Evolutionary conservation across 176 grass and related monocot genomes (phyloP), one percentile per base, ranked within the genome.

Genomic region (Panicum miliaceum): DNA sequence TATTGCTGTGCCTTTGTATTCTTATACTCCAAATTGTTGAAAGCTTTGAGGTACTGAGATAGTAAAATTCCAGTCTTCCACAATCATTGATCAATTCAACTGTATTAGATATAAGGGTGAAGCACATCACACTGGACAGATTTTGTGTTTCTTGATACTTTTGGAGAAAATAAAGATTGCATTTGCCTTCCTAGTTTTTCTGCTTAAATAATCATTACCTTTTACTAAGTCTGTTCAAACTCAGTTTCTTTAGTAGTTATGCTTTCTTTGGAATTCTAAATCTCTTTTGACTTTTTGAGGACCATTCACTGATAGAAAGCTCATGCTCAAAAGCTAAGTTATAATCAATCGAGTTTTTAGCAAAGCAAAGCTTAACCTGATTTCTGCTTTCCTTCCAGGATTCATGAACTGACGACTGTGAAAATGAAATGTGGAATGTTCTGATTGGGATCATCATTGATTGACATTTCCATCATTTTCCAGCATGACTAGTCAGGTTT

Each of bases 301-400:
- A 13, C 26, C 63, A 40, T 68, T 29, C 16, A 12, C 52, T 52
- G 34, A 73, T 23, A 62, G 43, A 37, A 20, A 56, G 40, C 14
- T 40, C 4, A 50, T 68, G 1, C 10, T 69, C 6, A 37, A 70
- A 29, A 58, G 12, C 54, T 75, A 76, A 68, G 22, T 45, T 47
- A 87, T 64, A 65, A 12, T 75, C 8, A 22, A 52, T 35, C 3
- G 15, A 56, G 13, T 86, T 3, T 8, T 61, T 15, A 58, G 45
- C 58, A 62, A 86, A 74, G 38, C 12, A 75, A 45, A 76, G 9
- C 9, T 58, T 81, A 81, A 76, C 64, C 47, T 16, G 20, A 41
- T 81, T 29, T 58, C 35, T 8, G 54, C 74, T 15, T 81, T 58
- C 13, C 6, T 56, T 2, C 43, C 19, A 52, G 34, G 29, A 7